Percentiles rank a stretch among this genome's conserved stretches.
Evolutionary conservation across 352 stramenopile genomes (phyloP).

Genomic region (Phytopythium sindhum): DNA sequence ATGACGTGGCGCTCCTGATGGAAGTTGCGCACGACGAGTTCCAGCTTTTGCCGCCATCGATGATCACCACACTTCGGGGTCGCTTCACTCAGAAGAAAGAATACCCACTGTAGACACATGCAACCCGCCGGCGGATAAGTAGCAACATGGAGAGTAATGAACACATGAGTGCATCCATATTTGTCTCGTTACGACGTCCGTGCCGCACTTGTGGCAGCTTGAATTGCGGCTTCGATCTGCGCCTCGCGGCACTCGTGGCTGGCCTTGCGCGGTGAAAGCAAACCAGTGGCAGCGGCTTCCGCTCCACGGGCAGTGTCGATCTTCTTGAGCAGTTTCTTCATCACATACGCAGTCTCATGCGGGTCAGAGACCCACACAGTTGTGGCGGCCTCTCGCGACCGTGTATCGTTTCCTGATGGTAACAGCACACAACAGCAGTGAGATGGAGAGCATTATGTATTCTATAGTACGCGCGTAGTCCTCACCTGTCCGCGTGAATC

Average conservation of each 20-base stretch:
- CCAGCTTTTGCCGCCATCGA: slow-evolving; percentile 17
- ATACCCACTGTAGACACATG: neutral
- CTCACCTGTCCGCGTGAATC: slow-evolving; percentile 66
- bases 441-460: neutral
- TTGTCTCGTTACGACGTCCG: neutral
- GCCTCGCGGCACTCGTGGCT: slow-evolving; percentile 41
- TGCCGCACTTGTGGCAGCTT: slow-evolving; percentile 40
- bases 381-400: slow-evolving; percentile 87
- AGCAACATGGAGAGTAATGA: neutral
- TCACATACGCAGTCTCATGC: slow-evolving; percentile 93
- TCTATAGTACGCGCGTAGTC: neutral
- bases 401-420: slow-evolving; percentile 92
- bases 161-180: neutral
- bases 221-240: slow-evolving; percentile 61
- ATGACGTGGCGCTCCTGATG: slow-evolving; percentile 54
- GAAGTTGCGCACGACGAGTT: slow-evolving; percentile 57
- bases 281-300: slow-evolving; percentile 20
- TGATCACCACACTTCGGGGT: neutral
- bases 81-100: neutral
- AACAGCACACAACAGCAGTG: neutral
- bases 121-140: neutral
- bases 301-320: slow-evolving; percentile 45
- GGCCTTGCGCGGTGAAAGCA: slow-evolving; percentile 13
- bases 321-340: slow-evolving; percentile 88
- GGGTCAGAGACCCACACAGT: slow-evolving; percentile 96